Base-by-base conservation (phyloP, 768 basidiomycete species). In the Nidularia sp. region DNA sequence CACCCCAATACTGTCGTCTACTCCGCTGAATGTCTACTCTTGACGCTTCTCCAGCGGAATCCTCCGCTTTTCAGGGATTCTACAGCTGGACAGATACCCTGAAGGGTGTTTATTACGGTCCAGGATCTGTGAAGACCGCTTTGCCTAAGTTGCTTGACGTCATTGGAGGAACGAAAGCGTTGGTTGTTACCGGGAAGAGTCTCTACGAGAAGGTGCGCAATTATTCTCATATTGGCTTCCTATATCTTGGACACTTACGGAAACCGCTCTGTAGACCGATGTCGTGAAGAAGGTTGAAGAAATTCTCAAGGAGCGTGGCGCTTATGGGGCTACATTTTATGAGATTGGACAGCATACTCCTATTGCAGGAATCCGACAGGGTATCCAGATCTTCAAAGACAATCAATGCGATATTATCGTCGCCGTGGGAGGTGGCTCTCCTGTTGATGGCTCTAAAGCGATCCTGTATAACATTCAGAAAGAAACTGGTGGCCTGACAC, bases 361-460 rank as follows among this genome's bases (percentile, higher is more conserved):
- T 2, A 74, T 90, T 50, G 79, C 81, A 25, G 86, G 80, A 9
- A 86, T 90, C 56, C 67, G 71, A 13, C 73, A 72, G 10, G 87
- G 82, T 31, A 71, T 83, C 51, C 69, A 80, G 54, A 62, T 69
- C 1, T 82, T 86, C 70, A 78, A 73, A 44, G 74, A 81, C 7
- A 66, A 75, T 22, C 74, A 74, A 8, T 86, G 86, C 53, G 84
- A 90, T 61, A 74, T 84, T 18, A 80, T 91, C 57, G 78, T 93
- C 36, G 71, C 86, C 29, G 74, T 91, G 42, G 90, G 90, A 2
- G 90, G 90, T 22, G 90, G 90, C 47, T 90, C 88, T 1, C 88
- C 89, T 9, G 74, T 91, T 53, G 90, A 91, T 63, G 88, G 85
- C 1, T 71, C 86, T 18, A 92, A 93, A 62, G 83, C 83, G 0